A percentile compares a stretch with the other conserved stretches of the same genome.
Conservation (phyloP, 2,329 filamentous ascomycete genomes). For the Aspergillus sp. region DNA sequence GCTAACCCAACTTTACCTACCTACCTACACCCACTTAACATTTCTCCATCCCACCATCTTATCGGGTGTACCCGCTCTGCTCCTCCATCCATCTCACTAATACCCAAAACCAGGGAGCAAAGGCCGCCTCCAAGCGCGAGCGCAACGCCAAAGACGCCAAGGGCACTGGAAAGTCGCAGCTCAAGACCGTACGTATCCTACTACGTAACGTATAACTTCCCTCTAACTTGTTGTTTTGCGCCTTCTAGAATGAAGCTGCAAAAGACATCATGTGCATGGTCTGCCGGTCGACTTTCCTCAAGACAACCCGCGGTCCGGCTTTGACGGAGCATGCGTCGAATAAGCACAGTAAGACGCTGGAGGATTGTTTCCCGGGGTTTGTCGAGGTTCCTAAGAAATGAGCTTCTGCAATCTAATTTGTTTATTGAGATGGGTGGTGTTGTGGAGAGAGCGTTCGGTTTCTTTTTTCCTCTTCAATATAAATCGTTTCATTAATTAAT, state of each 20-base stretch:
- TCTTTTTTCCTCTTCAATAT: neutral
- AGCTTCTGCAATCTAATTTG: neutral
- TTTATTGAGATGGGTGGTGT: neutral
- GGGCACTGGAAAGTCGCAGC: slow-evolving; percentile 59
- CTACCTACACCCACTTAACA: neutral
- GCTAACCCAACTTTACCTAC: neutral
- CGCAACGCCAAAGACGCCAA: slow-evolving; percentile 64
- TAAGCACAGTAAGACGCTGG: slow-evolving; percentile 72
- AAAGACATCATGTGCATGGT: slow-evolving; percentile 74
- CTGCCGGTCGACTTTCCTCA: slow-evolving; percentile 77
- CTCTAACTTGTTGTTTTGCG: too few relatives aligned
- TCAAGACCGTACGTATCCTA: slow-evolving; percentile 58
- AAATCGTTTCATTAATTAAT: neutral
- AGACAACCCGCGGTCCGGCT: slow-evolving; percentile 71
- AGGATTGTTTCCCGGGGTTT: slow-evolving; percentile 65
- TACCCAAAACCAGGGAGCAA: slow-evolving; percentile 51
- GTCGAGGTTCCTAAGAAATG: slow-evolving; percentile 15
- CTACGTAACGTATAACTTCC: too few relatives aligned
- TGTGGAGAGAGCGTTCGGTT: neutral
- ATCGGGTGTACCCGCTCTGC: neutral
- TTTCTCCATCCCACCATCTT: neutral
- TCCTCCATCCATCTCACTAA: slow-evolving; percentile 1
- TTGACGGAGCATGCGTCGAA: slow-evolving; percentile 71
- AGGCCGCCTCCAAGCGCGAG: slow-evolving; percentile 70
- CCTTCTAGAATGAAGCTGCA: slow-evolving; percentile 62